phyloP scores from a whole-genome alignment of 805 yeast genomes.

The Nakazawaea holstii region DNA sequence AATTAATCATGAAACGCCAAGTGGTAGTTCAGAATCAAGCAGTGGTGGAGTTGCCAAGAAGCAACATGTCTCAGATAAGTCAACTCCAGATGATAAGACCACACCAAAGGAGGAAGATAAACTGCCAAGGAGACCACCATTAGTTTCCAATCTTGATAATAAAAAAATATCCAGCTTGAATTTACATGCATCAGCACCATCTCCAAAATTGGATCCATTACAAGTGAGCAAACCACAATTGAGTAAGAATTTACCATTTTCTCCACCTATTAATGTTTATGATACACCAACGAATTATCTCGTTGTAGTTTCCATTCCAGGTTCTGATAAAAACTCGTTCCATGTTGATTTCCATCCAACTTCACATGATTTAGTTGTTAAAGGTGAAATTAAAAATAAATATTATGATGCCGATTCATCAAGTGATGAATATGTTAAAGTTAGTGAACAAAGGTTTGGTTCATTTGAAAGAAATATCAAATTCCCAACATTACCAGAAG shows the following conservation, averaged over 20 bases:
- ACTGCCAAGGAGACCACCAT: not conserved
- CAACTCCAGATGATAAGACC: not conserved
- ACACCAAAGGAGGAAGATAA: not conserved
- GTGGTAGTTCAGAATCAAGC: not conserved
- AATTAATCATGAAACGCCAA: not conserved
- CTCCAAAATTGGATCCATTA: slow-evolving; percentile 32
- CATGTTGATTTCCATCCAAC: slow-evolving; percentile 57
- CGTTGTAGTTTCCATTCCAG: slow-evolving; percentile 52
- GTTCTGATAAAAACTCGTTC: slow-evolving; percentile 47
- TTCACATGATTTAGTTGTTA: slow-evolving; percentile 44
- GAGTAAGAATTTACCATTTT: slow-evolving; percentile 39
- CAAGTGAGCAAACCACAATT: slow-evolving; percentile 41
- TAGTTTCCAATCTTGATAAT: not conserved
- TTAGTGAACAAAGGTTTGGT: slow-evolving; percentile 52
- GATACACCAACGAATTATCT: slow-evolving; percentile 40
- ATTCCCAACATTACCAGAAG: slow-evolving; percentile 47
- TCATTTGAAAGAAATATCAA: slow-evolving; percentile 51
- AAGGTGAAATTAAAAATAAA: slow-evolving; percentile 40
- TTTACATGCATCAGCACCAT: slow-evolving; percentile 22
- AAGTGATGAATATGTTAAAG: slow-evolving; percentile 33
- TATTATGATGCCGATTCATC: slow-evolving; percentile 21
- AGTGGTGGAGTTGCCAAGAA: too few relatives aligned
- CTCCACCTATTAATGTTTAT: slow-evolving; percentile 57
- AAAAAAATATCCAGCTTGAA: slow-evolving; percentile 11
- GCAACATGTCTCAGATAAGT: too few relatives aligned